Evolutionary conservation across 768 basidiomycete genomes (phyloP), one percentile per base, ranked within the genome.

Genomic region (Pseudohyphozyma bogoriensis): DNA sequence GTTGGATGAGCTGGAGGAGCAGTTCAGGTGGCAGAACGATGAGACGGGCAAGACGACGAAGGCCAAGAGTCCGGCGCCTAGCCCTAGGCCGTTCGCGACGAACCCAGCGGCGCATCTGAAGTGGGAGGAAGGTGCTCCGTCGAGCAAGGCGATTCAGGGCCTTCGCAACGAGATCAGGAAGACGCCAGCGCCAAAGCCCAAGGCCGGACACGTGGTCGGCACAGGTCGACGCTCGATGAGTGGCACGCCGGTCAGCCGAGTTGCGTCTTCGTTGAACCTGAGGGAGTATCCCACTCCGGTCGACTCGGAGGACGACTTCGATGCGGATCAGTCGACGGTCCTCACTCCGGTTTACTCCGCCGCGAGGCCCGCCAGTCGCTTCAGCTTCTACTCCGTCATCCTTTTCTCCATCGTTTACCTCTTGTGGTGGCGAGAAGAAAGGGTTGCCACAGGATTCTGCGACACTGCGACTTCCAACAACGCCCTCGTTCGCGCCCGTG

Each of bases 361-460:
- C n/a, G 46, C 28, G 6, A 16, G 10, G 4, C 24, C 29, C 28
- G 18, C 47, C 24, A 49, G 22, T 44, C 33, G 33, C 33, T 22
- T 20, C 33, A 26, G n/a, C 52, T 18, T 40, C 18, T 18, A 12
- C 52, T 9, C 59, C 7, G 1, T 64, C 40, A 20, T 54, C 24
- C 28, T 60, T 40, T 10, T 54, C 31, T 16, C 42, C 6, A 15
- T 54, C 32, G 13, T 51, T 26, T 63, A 58, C 54, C 39, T 36
- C 12, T 20, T 52, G 28, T 65, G 63, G 63, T 58, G 45, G 31
- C 61, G 61, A n/a, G 47, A 53, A 10, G 67, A 65, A 31, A 62
- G 35, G 18, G 37, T 65, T 45, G 46, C 66, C 4, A 49, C 72
- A 46, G 76, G 76, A 2, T 77, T 70, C 69, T 77, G 76, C 69